phyloP scores from a whole-genome alignment of 768 basidiomycete genomes.

The Glaciozyma antarctica region DNA sequence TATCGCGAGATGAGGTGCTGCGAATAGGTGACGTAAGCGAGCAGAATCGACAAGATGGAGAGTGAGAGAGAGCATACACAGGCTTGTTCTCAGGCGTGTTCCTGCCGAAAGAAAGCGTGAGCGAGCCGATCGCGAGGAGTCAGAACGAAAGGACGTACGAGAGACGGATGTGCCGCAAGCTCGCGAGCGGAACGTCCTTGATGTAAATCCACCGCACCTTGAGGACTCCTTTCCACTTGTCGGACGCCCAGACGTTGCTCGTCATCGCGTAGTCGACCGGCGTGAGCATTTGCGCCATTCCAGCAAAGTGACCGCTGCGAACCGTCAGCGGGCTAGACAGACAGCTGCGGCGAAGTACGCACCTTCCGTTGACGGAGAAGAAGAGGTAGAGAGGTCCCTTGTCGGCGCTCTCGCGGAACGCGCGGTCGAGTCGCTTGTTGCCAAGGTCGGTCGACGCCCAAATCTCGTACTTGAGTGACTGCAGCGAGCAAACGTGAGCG shows the following conservation, averaged over 20 bases:
- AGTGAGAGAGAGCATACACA: slow-evolving; percentile 43
- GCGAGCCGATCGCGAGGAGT: slow-evolving; percentile 4
- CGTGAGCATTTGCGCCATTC: slow-evolving; percentile 96
- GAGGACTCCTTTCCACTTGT: slow-evolving; percentile 99
- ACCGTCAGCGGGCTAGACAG: neutral
- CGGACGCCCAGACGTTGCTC: slow-evolving; percentile 96
- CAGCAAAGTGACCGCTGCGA: slow-evolving; percentile 85
- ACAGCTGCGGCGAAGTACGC: slow-evolving; percentile 6
- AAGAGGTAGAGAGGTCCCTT: slow-evolving; percentile 94
- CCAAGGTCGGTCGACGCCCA: slow-evolving; percentile 48
- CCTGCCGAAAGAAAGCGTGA: slow-evolving; percentile 42
- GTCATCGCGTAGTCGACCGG: slow-evolving; percentile 89
- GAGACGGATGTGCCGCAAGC: slow-evolving; percentile 76
- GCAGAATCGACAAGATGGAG: too few species aligned
- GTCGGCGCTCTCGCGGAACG: slow-evolving; percentile 87
- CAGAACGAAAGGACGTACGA: slow-evolving; percentile 47
- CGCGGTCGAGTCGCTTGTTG: slow-evolving; percentile 93
- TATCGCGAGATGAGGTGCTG: slow-evolving; percentile 84
- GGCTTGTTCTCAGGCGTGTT: slow-evolving; percentile 98
- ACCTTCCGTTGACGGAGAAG: slow-evolving; percentile 93
- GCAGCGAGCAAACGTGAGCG: neutral
- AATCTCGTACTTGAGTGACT: slow-evolving; percentile 34
- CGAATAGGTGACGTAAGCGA: too few species aligned
- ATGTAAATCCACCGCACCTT: slow-evolving; percentile 98
- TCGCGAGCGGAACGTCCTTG: slow-evolving; percentile 60